These are phyloP conservation scores for Trichoderma atrobrunneum DNA, from an alignment of 2,329 filamentous ascomycete species.

Conservation along the genomic window DNA sequence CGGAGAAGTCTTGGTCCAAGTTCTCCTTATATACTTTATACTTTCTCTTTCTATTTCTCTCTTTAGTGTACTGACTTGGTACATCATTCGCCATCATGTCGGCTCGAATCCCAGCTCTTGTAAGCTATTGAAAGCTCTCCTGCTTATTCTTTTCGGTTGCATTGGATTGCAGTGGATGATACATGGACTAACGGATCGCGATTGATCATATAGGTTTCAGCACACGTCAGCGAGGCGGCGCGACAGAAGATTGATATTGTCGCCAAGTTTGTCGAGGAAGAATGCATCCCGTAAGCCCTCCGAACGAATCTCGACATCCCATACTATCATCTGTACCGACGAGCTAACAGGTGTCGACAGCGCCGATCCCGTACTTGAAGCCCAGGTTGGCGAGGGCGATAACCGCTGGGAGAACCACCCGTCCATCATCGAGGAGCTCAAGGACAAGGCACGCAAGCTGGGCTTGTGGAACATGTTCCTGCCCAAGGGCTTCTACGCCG, in stretches of 20 bases:
- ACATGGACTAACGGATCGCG: not conserved
- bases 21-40: not conserved
- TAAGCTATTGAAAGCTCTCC: slow-evolving; percentile 23
- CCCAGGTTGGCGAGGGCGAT: slow-evolving; percentile 74
- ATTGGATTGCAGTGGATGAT: not conserved
- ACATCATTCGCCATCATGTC: slow-evolving; percentile 28
- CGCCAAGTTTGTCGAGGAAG: slow-evolving; percentile 94
- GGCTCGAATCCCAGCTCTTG: slow-evolving; percentile 34
- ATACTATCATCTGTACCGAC: not conserved
- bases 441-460: slow-evolving; percentile 74
- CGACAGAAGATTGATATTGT: slow-evolving; percentile 83
- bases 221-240: slow-evolving; percentile 76
- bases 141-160: not conserved
- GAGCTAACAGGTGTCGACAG: slow-evolving; percentile 35
- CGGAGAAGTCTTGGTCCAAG: not conserved
- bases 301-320: not conserved
- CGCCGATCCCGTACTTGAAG: slow-evolving; percentile 75
- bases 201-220: slow-evolving; percentile 38
- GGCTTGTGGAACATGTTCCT: slow-evolving; percentile 99
- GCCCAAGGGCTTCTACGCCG: slow-evolving; percentile 89
- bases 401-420: slow-evolving; percentile 80
- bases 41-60: not conserved
- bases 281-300: slow-evolving; percentile 74
- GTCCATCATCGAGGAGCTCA: slow-evolving; percentile 80
- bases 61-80: not conserved